Evolutionary conservation across 2,329 filamentous ascomycete genomes (phyloP).

Genomic region (Colletotrichum tropicicola): DNA sequence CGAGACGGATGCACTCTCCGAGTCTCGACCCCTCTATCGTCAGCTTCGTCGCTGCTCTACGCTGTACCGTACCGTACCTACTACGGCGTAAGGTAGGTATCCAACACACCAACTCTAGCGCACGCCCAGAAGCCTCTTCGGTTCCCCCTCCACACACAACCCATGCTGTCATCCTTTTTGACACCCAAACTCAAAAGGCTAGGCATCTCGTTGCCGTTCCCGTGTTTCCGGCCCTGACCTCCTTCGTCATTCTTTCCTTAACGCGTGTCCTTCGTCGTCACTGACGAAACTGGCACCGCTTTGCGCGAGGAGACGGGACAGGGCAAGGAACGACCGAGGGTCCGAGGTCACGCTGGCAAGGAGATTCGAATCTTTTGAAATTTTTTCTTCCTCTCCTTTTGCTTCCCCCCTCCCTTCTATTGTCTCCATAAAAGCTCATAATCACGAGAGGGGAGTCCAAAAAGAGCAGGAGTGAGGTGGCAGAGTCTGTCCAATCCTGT

Average conservation of each 20-base stretch:
- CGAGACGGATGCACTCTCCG: not conserved
- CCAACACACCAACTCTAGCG: not conserved
- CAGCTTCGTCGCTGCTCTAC: not conserved
- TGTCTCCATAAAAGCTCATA: no score
- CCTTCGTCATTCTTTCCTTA: not conserved
- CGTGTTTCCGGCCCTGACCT: not conserved
- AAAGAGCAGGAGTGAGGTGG: not conserved
- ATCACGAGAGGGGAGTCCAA: not conserved
- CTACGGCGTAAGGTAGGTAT: no score
- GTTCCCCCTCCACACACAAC: not conserved
- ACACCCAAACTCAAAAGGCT: not conserved
- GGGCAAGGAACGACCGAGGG: not conserved
- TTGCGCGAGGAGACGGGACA: not conserved
- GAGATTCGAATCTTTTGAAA: no score
- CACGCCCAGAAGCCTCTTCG: not conserved
- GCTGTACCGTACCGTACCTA: not conserved
- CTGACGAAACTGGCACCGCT: not conserved
- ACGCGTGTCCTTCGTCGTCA: not conserved
- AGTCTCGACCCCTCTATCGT: not conserved
- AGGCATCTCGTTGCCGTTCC: no score
- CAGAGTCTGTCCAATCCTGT: slow-evolving; percentile 9
- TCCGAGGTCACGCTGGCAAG: slow-evolving; percentile 6
- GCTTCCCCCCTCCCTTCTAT: slow-evolving; percentile 16
- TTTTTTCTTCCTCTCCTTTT: no score
- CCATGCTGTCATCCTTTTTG: not conserved